A percentile compares a stretch with the other conserved stretches of the same genome.
phyloP scores from a whole-genome alignment of 345 rosid species.

The Brassica carinata region DNA sequence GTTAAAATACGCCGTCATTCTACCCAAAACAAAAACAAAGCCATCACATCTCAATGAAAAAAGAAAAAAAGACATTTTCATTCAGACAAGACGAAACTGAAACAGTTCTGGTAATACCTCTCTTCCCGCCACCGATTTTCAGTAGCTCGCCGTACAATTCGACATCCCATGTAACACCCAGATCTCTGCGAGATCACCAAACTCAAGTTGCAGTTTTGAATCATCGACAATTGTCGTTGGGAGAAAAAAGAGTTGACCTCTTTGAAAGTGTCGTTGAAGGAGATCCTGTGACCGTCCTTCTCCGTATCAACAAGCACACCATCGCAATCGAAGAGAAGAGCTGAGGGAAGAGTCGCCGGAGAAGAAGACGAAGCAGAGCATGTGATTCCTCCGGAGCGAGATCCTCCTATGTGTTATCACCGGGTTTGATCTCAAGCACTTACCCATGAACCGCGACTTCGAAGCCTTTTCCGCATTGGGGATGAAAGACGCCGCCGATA shows the following conservation, averaged over 20 bases:
- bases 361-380: constrained; percentile 54
- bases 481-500: constrained; percentile 30
- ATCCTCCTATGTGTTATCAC: background rate
- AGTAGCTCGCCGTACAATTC: constrained; percentile 89
- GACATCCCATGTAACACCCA: constrained; percentile 91
- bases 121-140: constrained; percentile 97
- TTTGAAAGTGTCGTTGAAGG: constrained; percentile 89
- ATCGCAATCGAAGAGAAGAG: constrained; percentile 90
- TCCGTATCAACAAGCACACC: constrained; percentile 99
- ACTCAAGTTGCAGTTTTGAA: background rate
- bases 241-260: constrained; percentile 46
- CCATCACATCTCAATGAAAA: background rate
- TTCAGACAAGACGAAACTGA: background rate
- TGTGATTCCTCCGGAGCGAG: constrained; percentile 36
- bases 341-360: constrained; percentile 63
- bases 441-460: constrained; percentile 24
- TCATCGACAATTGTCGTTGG: background rate
- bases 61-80: background rate
- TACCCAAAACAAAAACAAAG: constrained; percentile 5
- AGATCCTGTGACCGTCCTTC: constrained; percentile 92
- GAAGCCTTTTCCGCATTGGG: constrained; percentile 3
- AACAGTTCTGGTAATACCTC: constrained; percentile 38
- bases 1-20: constrained; percentile 97
- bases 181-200: constrained; percentile 50
- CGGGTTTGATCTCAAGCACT: constrained; percentile 27